Conservation (phyloP, 768 basidiomycete species). For the Sarcomyxa edulis region DNA sequence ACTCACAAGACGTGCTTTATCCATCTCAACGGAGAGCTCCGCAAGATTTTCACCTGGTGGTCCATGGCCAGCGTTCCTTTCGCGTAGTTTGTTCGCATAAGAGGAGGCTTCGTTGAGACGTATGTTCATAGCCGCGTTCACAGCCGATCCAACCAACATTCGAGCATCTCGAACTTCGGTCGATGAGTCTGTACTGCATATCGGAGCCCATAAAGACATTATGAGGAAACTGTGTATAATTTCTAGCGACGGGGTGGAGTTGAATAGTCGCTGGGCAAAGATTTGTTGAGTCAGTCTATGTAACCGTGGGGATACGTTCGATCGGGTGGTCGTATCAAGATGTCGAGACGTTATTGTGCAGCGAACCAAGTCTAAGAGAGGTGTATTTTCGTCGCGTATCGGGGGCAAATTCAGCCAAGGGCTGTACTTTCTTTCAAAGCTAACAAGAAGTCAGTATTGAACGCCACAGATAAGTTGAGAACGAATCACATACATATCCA, state of each 20-base stretch:
- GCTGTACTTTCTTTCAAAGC: slow-evolving; percentile 27
- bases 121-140: slow-evolving; percentile 43
- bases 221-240: slow-evolving; percentile 35
- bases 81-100: slow-evolving; percentile 22
- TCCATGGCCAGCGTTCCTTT: slow-evolving; percentile 14
- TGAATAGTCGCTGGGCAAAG: slow-evolving; percentile 33
- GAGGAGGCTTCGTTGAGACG: slow-evolving; percentile 30
- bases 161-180: slow-evolving; percentile 30
- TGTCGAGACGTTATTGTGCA: slow-evolving; percentile 43
- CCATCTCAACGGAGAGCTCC: slow-evolving; percentile 26
- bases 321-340: slow-evolving; percentile 27
- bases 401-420: slow-evolving; percentile 40
- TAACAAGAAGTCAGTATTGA: background rate
- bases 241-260: slow-evolving; percentile 34
- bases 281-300: slow-evolving; percentile 35
- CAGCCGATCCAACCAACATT: slow-evolving; percentile 32
- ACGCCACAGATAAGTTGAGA: background rate
- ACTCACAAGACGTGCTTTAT: slow-evolving; percentile 33
- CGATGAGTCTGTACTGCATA: slow-evolving; percentile 24
- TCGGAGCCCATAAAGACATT: slow-evolving; percentile 38
- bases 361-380: slow-evolving; percentile 37
- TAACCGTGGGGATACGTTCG: slow-evolving; percentile 30
- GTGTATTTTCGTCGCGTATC: slow-evolving; percentile 18
- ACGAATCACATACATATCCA: slow-evolving; percentile 27
- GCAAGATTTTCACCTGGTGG: slow-evolving; percentile 14